A percentile compares a stretch with the other conserved stretches of the same genome.
These are phyloP conservation scores for Pythium guiyangense DNA, from an alignment of 352 stramenopile genomes.

Conservation along the genomic window DNA sequence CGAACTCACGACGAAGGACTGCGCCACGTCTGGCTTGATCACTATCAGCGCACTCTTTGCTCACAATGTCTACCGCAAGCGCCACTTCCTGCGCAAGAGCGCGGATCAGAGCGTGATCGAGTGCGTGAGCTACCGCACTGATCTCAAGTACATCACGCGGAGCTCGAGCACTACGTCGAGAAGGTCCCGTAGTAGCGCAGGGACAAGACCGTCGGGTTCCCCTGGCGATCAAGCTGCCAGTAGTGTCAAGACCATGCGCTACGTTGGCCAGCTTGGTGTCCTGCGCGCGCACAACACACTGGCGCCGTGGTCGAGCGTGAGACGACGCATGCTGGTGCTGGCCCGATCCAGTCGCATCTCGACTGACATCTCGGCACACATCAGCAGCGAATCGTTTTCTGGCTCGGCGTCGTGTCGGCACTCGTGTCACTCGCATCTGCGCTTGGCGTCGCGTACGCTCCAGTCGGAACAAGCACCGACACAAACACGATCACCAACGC, in stretches of 20 bases:
- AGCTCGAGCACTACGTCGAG: too few relatives aligned
- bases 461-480: too few relatives aligned
- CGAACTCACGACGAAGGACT: neutral
- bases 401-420: neutral
- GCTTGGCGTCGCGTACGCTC: neutral
- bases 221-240: too few relatives aligned
- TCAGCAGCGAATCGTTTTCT: too few relatives aligned
- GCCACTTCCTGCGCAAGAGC: neutral
- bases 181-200: too few relatives aligned
- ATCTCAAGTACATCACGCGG: neutral
- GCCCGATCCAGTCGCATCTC: neutral
- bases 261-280: neutral
- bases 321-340: neutral
- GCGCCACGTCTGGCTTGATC: neutral
- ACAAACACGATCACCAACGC: too few relatives aligned
- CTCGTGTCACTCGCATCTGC: neutral
- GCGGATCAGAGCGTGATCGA: constrained; percentile 1
- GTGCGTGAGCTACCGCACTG: constrained; percentile 6
- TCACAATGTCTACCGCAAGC: constrained; percentile 4
- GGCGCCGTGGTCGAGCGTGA: neutral
- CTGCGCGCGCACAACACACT: neutral
- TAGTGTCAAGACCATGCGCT: neutral
- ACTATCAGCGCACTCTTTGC: neutral
- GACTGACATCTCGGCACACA: too few relatives aligned
- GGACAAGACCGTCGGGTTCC: too few relatives aligned